A percentile compares a stretch with the other conserved stretches of the same genome.
Evolutionary conservation across 148 eudicot genomes (phyloP).

Genomic region (Cornus controversa): DNA sequence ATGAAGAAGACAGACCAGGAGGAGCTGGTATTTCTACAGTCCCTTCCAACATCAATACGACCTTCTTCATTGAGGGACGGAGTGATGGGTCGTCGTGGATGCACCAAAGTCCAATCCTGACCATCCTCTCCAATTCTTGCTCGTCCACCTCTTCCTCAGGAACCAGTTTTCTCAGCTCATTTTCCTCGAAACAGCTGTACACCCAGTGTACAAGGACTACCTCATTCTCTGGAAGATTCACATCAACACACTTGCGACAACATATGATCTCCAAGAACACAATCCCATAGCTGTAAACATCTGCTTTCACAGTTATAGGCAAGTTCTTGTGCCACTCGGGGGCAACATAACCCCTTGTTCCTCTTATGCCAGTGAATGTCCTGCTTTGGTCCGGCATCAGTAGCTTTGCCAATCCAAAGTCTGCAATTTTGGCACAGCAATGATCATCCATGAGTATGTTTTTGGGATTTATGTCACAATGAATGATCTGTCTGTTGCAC

Average conservation of each 20-base stretch:
- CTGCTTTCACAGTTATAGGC: background rate
- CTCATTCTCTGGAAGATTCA: background rate
- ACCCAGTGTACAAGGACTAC: background rate
- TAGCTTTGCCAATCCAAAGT: conserved; percentile 19
- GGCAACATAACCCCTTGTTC: conserved; percentile 23
- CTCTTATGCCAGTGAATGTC: conserved; percentile 15
- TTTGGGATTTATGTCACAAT: background rate
- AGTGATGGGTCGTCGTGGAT: background rate
- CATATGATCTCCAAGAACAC: background rate
- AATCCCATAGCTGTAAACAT: background rate
- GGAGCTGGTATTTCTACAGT: background rate
- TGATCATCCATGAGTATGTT: background rate
- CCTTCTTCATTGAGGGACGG: background rate
- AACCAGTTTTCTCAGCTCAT: background rate
- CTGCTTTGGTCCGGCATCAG: background rate
- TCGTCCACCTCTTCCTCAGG: background rate
- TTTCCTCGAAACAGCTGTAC: background rate
- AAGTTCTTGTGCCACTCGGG: background rate
- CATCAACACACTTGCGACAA: background rate
- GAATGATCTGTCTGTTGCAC: background rate
- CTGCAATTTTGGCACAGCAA: conserved; percentile 3
- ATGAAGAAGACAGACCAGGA: background rate
- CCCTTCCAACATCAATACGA: too few species aligned
- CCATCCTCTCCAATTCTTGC: background rate
- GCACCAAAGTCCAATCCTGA: background rate